A percentile compares a stretch with the other conserved stretches of the same genome.
Conservation (phyloP, 306 rosid genomes). For the Elaeagnus macrophylla region DNA sequence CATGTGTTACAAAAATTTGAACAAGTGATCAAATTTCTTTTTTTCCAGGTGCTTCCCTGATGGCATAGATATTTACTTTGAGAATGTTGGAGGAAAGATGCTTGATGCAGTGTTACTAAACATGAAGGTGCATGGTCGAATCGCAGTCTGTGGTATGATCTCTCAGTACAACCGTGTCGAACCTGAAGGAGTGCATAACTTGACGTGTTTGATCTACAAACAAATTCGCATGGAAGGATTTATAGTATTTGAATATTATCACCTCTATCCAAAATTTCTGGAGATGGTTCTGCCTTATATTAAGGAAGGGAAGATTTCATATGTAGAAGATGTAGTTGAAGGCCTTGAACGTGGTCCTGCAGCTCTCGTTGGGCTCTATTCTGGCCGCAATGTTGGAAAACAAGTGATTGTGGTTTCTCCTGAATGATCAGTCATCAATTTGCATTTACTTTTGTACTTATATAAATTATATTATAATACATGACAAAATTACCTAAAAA, state of each 20-base stretch:
- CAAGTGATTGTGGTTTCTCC: too few relatives aligned
- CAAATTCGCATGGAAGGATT: background rate
- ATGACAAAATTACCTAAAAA: too few relatives aligned
- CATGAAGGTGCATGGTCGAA: background rate
- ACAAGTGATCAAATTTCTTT: too few relatives aligned
- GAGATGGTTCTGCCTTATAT: background rate
- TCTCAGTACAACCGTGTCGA: background rate
- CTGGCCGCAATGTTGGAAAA: background rate
- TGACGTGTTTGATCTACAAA: background rate
- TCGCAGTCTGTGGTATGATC: background rate
- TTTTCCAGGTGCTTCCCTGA: background rate
- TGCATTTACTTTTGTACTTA: too few relatives aligned
- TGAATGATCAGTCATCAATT: too few relatives aligned
- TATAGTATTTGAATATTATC: background rate
- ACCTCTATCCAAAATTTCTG: background rate
- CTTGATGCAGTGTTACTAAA: background rate
- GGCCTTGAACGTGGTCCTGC: constrained; percentile 1
- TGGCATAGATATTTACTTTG: background rate
- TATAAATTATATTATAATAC: too few relatives aligned
- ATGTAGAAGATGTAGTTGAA: background rate
- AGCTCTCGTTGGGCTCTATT: background rate
- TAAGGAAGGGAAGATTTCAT: background rate
- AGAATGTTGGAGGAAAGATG: background rate
- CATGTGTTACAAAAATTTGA: too few relatives aligned
- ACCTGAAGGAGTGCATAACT: background rate